These are phyloP conservation scores for Cicer arietinum DNA, from an alignment of 306 rosid genomes.

Conservation along the genomic window DNA sequence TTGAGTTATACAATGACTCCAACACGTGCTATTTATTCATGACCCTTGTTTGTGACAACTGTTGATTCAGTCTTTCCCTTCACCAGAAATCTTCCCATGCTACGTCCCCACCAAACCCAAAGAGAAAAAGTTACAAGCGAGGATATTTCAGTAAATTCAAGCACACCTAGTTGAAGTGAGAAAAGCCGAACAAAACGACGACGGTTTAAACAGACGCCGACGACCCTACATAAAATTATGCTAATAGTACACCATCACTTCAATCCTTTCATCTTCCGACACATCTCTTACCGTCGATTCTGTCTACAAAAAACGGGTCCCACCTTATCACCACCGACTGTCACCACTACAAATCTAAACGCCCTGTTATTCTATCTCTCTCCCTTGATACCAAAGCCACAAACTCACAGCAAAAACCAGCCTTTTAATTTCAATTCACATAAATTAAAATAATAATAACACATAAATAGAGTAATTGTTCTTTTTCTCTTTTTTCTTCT, in stretches of 20 bases:
- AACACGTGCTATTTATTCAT: conserved; percentile 36
- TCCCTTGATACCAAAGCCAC: conserved; percentile 43
- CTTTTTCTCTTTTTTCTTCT: conserved; percentile 16
- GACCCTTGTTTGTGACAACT: conserved; percentile 10
- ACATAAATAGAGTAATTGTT: not conserved
- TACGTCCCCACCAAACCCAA: conserved; percentile 7
- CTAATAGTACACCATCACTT: not conserved
- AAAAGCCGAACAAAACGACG: conserved; percentile 46
- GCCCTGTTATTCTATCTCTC: not conserved
- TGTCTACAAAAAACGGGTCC: conserved; percentile 14
- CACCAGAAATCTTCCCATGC: conserved; percentile 47
- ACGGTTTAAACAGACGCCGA: conserved; percentile 41
- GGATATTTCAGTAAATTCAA: conserved; percentile 37
- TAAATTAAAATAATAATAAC: conserved; percentile 11
- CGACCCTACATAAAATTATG: conserved; percentile 41
- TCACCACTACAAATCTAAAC: conserved; percentile 40
- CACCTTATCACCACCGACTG: conserved; percentile 45
- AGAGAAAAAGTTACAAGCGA: not conserved
- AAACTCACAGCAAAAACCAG: conserved; percentile 46
- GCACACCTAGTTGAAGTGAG: not conserved
- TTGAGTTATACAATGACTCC: not conserved
- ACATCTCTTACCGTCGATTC: conserved; percentile 45
- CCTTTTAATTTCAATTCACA: conserved; percentile 39
- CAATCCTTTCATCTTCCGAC: conserved; percentile 40
- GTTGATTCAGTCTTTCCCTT: conserved; percentile 40